Percentiles rank a stretch among this genome's conserved stretches.
phyloP scores from a whole-genome alignment of 805 yeast genomes.

The Candida loeiensis region DNA sequence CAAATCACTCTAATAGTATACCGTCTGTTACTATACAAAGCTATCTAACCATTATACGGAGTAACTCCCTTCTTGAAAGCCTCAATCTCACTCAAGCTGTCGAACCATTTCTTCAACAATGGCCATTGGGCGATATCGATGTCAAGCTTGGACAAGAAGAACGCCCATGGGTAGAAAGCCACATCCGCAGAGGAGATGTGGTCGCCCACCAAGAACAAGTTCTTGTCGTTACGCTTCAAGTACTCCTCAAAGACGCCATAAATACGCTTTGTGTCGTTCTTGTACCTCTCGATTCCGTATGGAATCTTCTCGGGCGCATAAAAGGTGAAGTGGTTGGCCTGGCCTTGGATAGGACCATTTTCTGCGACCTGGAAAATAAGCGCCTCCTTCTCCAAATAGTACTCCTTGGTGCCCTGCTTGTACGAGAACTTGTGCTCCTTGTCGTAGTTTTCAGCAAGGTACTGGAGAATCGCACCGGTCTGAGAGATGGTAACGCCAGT shows the following conservation, averaged over 20 bases:
- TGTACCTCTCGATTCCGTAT: constrained; percentile 52
- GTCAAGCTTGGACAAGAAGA: constrained; percentile 11
- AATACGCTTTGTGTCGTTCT: constrained; percentile 49
- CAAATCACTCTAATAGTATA: too few relatives aligned
- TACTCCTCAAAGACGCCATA: constrained; percentile 52
- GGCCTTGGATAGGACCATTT: constrained; percentile 63
- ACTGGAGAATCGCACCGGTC: constrained; percentile 59
- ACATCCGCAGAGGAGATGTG: constrained; percentile 60
- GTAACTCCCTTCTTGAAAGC: constrained; percentile 25
- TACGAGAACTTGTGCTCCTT: constrained; percentile 46
- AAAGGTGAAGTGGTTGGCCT: constrained; percentile 45
- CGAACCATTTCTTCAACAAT: constrained; percentile 38
- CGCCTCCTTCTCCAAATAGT: constrained; percentile 54
- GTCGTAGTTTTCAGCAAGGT: constrained; percentile 60
- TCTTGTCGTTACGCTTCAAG: constrained; percentile 40
- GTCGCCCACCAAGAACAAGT: constrained; percentile 53
- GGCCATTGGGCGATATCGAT: constrained; percentile 41
- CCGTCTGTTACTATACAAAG: too few relatives aligned
- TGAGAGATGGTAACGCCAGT: constrained; percentile 52
- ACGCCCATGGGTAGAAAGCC: constrained; percentile 46
- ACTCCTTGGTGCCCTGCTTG: constrained; percentile 32
- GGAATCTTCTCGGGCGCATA: constrained; percentile 50
- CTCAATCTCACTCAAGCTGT: constrained; percentile 27
- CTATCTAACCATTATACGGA: neutral
- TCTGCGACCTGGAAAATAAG: constrained; percentile 54